These are phyloP conservation scores for Populus tremula DNA, from an alignment of 345 rosid genomes.

Conservation along the genomic window DNA sequence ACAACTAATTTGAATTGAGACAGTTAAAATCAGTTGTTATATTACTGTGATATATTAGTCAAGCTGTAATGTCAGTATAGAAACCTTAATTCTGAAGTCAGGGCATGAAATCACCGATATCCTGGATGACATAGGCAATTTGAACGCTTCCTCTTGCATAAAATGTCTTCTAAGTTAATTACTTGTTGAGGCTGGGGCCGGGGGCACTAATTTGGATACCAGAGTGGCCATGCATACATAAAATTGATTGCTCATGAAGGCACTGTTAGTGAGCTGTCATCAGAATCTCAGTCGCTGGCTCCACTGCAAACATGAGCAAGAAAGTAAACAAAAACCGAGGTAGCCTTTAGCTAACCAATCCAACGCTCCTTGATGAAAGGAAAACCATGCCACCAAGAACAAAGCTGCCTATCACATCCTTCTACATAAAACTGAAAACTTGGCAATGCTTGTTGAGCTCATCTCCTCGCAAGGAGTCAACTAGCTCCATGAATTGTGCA, in stretches of 20 bases:
- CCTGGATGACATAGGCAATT: not conserved
- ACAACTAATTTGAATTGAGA: not conserved
- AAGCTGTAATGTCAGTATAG: not conserved
- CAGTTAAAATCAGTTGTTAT: not conserved
- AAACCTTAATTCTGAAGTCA: not conserved
- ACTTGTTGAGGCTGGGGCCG: not conserved
- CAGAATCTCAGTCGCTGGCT: not conserved
- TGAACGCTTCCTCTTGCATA: not conserved
- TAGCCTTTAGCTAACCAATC: not conserved
- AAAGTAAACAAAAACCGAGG: not conserved
- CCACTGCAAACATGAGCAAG: not conserved
- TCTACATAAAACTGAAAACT: not conserved
- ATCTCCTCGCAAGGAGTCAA: not conserved
- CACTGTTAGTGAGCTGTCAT: not conserved
- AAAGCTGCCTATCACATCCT: not conserved
- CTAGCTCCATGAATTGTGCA: not conserved
- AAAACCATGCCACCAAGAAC: not conserved
- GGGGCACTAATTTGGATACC: not conserved
- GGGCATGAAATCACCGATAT: not conserved
- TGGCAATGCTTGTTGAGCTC: not conserved
- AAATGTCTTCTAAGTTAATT: not conserved
- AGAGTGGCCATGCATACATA: not conserved
- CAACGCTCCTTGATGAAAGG: not conserved
- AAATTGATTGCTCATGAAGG: not conserved
- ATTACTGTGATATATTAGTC: not conserved